Evolutionary conservation across 805 yeast species (phyloP), one percentile per base, ranked within the genome.

Genomic region (Schizosaccharomyces osmophilus): DNA sequence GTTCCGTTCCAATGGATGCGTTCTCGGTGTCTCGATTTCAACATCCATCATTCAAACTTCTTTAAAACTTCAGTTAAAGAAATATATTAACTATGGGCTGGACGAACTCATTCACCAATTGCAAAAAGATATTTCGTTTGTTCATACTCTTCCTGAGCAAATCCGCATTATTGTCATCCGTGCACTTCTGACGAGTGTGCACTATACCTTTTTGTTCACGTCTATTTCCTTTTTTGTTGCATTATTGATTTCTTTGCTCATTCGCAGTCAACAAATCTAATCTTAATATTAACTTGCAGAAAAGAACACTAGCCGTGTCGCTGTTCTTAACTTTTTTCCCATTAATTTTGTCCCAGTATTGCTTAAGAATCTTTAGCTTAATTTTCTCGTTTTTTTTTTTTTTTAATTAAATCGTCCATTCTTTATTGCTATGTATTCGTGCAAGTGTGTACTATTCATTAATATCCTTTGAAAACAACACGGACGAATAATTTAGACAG

Each of bases 1-100:
- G 0, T 82, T 82, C 69, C 74, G 86, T 68, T 78, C 85, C 15
- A 81, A 84, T 0, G 87, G 87, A 0, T 79, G 84, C 9, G 82
- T 86, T 0, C 71, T 83, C 43, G 87, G 87, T 55, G 84, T 83
- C 29, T 72, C 84, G 0, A 67, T 79, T 24, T 79, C 82, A 1
- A 73, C 80, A 54, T 80, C 83, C 1, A 73, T 80, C 29, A 80
- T 80, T 69, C 83, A 79, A 66, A 70, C 70, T 31, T 67, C 72
- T 15, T 70, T 80, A 60, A 64, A 65, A 1, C 11, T 24, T 9
- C 22, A 24, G n/a, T 29, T 51, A 13, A 51, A 3, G n/a, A 51
- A 51, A 4, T 24, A 22, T 8, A 24, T 51, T 19, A 39, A 29
- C 11, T 29, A 17, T 51, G 36, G 36, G 5, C 8, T 29, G 31